phyloP scores from a whole-genome alignment of 768 basidiomycete species.

The Hericium alpestre region DNA sequence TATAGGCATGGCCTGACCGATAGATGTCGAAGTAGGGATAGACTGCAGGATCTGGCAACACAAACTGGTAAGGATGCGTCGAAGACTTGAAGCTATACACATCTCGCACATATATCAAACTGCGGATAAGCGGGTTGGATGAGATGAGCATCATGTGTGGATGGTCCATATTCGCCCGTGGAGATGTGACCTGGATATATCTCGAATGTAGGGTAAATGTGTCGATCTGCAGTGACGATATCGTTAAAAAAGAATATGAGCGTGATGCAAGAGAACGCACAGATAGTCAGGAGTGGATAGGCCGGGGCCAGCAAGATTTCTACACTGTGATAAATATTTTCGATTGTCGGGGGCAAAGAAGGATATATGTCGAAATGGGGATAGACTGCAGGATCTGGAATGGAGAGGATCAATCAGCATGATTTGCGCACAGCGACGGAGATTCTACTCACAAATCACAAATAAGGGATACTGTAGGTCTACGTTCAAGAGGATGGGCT shows the following conservation, averaged over 20 bases:
- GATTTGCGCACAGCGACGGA: neutral
- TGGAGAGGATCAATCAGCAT: neutral
- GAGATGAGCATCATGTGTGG: no score
- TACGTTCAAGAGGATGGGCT: neutral
- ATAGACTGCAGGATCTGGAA: conserved; percentile 7
- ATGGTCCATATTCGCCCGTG: neutral
- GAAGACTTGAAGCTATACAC: no score
- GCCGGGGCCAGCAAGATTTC: neutral
- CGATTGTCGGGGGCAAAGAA: neutral
- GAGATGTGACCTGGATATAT: conserved; percentile 7
- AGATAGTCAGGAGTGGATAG: neutral
- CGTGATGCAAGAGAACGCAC: neutral
- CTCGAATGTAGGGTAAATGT: neutral
- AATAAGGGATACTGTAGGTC: conserved; percentile 5
- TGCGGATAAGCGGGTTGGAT: neutral
- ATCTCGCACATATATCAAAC: conserved; percentile 3
- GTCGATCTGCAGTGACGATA: neutral
- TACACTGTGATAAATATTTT: neutral
- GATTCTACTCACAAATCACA: conserved; percentile 2
- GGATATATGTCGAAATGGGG: conserved; percentile 7
- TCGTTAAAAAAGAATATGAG: neutral
- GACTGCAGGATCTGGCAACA: conserved; percentile 3
- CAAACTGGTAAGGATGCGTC: neutral
- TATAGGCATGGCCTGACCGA: conserved; percentile 1
- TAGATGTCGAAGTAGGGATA: conserved; percentile 21